These are phyloP conservation scores for Papiliotrema fonsecae DNA, from an alignment of 1,284 basidiomycete species.

Conservation along the genomic window DNA sequence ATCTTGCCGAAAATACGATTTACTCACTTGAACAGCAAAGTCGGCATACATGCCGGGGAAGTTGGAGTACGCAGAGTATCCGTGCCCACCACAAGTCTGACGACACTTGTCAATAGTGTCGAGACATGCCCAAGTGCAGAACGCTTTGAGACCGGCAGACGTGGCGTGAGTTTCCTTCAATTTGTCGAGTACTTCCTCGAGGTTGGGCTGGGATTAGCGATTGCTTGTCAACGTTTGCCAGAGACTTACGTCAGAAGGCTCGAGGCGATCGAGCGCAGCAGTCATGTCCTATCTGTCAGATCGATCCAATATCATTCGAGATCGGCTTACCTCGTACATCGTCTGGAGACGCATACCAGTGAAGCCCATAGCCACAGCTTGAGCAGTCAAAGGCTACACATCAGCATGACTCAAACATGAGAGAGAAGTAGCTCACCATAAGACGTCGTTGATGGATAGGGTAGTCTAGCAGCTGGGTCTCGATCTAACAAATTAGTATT, in stretches of 20 bases:
- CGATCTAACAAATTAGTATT: constrained; percentile 24
- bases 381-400: constrained; percentile 51
- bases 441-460: constrained; percentile 58
- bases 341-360: constrained; percentile 50
- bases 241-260: constrained; percentile 48
- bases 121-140: constrained; percentile 57
- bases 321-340: constrained; percentile 38
- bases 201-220: constrained; percentile 34
- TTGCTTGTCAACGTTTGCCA: not conserved
- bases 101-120: constrained; percentile 57
- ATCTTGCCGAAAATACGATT: not conserved
- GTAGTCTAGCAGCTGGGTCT: constrained; percentile 57
- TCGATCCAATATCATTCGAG: not conserved
- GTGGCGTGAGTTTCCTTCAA: constrained; percentile 59
- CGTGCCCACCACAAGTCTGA: constrained; percentile 56
- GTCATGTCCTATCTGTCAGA: constrained; percentile 48
- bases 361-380: constrained; percentile 56
- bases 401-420: constrained; percentile 5
- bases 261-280: constrained; percentile 52
- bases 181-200: constrained; percentile 49
- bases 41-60: constrained; percentile 55
- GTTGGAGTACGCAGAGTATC: constrained; percentile 56
- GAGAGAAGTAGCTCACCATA: constrained; percentile 34
- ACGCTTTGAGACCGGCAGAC: constrained; percentile 57
- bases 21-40: constrained; percentile 52